Base-by-base conservation (phyloP, 1,284 basidiomycete genomes). In the Puccinia horiana region DNA sequence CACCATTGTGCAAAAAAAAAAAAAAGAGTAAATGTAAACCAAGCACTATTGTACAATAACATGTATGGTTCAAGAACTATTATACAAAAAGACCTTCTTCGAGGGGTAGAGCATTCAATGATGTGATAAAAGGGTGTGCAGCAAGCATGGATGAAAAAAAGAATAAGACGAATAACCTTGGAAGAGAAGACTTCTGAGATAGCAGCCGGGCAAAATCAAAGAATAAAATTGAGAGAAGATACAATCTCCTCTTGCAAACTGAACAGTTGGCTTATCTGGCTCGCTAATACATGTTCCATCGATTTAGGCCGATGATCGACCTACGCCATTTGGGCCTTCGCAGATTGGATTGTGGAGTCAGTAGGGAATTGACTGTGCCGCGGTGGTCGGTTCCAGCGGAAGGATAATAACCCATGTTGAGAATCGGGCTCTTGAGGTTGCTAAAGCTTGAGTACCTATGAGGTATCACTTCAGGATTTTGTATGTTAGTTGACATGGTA, bases 261-360 rank as follows among this genome's bases (percentile, higher is more conserved):
- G 32, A 65, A 65, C 18, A 3, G 2, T 6, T 16, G 9, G 11
- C 1, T 61, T 35, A 29, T 35, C 35, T 40, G 20, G 4, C 29
- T 70, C 69, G 49, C 16, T 70, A 11, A n/a, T 29, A 70, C 47
- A 70, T 20, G 40, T 29, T 32, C 69, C 42, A 49, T 70, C 44
- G 69, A 49, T 70, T 70, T 29, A 70, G 29, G 69, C 69, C 69
- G 5, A 70, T 70, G 42, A 70, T 35, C 8, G 69, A 70, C 49
- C 69, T 44, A 35, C 69, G 69, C 42, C n/a, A 26, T 49, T 70
- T 52, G 2, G 69, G 44, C 18, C 16, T 70, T 23, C n/a, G 69
- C 42, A 70, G 49, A 29, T 32, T 70, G 4, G 29, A 70, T 35
- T 70, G 69, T 47, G 69, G 16, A 29, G n/a, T 49, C n/a, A 47